Evolutionary conservation across 805 yeast species (phyloP).

Genomic region (Yarrowia osloensis): DNA sequence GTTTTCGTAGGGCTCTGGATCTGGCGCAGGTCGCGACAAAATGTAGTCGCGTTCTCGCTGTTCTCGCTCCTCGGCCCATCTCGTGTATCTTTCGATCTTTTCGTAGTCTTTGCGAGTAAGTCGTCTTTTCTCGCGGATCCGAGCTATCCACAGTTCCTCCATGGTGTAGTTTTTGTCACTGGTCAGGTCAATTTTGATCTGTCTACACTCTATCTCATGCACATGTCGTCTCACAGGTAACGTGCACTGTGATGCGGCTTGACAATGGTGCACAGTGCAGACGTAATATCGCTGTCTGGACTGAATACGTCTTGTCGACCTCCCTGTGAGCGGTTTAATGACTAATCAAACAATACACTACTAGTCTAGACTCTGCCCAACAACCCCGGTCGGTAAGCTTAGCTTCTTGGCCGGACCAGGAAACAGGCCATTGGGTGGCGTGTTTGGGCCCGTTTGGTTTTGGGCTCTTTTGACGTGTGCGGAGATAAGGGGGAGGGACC

Average conservation of each 20-base stretch:
- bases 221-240: background rate
- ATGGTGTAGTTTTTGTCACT: background rate
- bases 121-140: background rate
- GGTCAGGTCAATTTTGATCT: background rate
- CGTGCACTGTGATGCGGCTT: background rate
- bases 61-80: background rate
- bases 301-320: too few species aligned
- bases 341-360: background rate
- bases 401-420: background rate
- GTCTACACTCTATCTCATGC: background rate
- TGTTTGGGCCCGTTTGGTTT: background rate
- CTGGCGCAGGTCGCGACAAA: background rate
- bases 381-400: slow-evolving; percentile 9
- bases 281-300: too few species aligned
- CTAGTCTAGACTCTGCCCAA: background rate
- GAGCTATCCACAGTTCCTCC: background rate
- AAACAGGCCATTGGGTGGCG: slow-evolving; percentile 23
- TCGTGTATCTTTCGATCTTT: background rate
- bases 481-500: background rate
- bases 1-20: background rate
- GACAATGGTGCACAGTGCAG: too few species aligned
- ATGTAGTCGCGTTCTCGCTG: background rate
- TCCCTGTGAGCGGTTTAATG: background rate
- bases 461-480: background rate
- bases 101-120: background rate